Conservation (phyloP, 2,329 filamentous ascomycete species). For the Plectosphaerella cucumerina region DNA sequence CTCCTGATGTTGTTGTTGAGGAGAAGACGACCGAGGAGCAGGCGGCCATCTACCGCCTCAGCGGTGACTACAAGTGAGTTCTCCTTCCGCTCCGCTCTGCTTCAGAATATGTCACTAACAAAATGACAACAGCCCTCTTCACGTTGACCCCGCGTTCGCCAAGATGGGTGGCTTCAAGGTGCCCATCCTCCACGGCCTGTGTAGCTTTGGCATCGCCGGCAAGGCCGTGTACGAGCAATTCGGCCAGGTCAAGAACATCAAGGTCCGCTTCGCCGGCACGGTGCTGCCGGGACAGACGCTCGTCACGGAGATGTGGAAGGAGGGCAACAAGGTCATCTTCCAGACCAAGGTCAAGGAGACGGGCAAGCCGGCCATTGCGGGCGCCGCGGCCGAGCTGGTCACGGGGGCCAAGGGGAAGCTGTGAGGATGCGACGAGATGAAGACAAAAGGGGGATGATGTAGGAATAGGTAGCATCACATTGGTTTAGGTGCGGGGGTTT, state of each 20-base stretch:
- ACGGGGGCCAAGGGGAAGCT: constrained; percentile 24
- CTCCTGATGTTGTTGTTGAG: constrained; percentile 78
- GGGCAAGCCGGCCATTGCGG: constrained; percentile 80
- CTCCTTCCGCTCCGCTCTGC: neutral
- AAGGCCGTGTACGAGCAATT: constrained; percentile 86
- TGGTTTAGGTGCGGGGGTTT: too few relatives aligned
- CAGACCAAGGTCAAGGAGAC: constrained; percentile 90
- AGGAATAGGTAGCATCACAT: neutral
- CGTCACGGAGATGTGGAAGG: constrained; percentile 92
- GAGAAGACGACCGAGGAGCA: constrained; percentile 85
- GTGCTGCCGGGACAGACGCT: constrained; percentile 87
- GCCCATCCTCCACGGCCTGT: constrained; percentile 95
- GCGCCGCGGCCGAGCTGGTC: constrained; percentile 73
- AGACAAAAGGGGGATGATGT: neutral
- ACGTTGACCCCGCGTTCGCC: constrained; percentile 91
- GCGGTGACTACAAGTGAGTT: constrained; percentile 79
- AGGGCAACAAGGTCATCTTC: constrained; percentile 74
- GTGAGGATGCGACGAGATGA: constrained; percentile 2
- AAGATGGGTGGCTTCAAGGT: constrained; percentile 92
- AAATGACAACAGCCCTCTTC: constrained; percentile 59
- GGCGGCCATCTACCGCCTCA: constrained; percentile 87
- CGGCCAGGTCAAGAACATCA: constrained; percentile 83
- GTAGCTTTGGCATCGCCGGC: constrained; percentile 85
- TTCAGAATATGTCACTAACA: constrained; percentile 2
- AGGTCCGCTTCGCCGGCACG: constrained; percentile 84